A percentile compares a stretch with the other conserved stretches of the same genome.
These are phyloP conservation scores for Eugenia klotzschiana DNA, from an alignment of 441 rosid species.

Conservation along the genomic window DNA sequence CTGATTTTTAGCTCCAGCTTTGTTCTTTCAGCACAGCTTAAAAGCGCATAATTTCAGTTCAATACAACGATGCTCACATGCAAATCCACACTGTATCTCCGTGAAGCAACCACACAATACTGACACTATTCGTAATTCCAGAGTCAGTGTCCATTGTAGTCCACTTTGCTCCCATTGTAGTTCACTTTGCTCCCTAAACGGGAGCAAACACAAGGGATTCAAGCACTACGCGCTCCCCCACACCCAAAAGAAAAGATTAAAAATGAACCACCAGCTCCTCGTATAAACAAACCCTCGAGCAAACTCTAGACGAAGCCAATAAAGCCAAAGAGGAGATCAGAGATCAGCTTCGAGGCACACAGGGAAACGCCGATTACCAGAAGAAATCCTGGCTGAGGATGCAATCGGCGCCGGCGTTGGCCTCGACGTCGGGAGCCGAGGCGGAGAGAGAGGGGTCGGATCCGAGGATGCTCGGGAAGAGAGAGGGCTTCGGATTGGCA, in stretches of 20 bases:
- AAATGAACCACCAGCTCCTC: not conserved
- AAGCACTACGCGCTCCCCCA: not conserved
- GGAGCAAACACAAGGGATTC: not conserved
- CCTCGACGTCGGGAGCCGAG: not conserved
- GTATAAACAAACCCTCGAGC: not conserved
- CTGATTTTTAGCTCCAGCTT: not conserved
- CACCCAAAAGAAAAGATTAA: not conserved
- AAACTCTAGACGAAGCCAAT: not conserved
- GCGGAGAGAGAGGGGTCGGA: not conserved
- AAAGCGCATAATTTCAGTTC: not conserved
- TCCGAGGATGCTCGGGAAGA: not conserved
- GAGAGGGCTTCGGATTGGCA: not conserved
- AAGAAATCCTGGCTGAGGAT: constrained; percentile 2
- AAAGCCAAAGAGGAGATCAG: not conserved
- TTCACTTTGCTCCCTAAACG: not conserved
- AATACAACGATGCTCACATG: not conserved
- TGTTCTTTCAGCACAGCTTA: not conserved
- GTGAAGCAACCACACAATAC: not conserved
- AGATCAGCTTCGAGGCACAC: not conserved
- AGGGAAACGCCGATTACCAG: not conserved
- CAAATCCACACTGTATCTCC: not conserved
- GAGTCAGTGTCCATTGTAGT: not conserved
- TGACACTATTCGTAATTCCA: not conserved
- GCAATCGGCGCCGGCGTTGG: not conserved
- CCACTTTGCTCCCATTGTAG: not conserved